phyloP scores from a whole-genome alignment of 305 asterid genomes.

The Plantago lanceolata region DNA sequence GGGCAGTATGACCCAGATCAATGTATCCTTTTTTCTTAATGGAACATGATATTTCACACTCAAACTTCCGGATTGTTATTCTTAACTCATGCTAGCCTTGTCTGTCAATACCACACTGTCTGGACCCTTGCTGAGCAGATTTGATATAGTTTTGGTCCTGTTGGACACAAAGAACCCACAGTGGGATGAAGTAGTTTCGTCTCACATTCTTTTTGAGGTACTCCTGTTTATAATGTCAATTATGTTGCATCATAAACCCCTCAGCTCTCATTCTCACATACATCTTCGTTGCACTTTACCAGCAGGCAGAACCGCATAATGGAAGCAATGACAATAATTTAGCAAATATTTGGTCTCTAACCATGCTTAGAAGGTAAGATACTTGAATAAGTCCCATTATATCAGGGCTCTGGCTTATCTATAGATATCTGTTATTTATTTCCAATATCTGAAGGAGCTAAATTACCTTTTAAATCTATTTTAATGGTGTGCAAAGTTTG shows the following conservation, averaged over 20 bases:
- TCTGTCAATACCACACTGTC: slow-evolving; percentile 95
- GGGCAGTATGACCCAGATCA: slow-evolving; percentile 95
- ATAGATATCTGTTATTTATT: neutral
- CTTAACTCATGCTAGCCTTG: slow-evolving; percentile 57
- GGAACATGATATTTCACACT: neutral
- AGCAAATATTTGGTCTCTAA: slow-evolving; percentile 65
- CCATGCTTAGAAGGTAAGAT: slow-evolving; percentile 74
- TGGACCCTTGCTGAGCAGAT: slow-evolving; percentile 92
- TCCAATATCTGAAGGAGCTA: too few species aligned
- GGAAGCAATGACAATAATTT: slow-evolving; percentile 48
- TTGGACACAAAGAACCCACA: slow-evolving; percentile 88
- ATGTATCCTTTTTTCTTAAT: slow-evolving; percentile 47
- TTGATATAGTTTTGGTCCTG: slow-evolving; percentile 91
- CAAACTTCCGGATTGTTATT: slow-evolving; percentile 12
- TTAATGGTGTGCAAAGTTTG: too few species aligned
- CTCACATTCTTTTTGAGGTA: slow-evolving; percentile 92
- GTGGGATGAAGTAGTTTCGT: slow-evolving; percentile 97
- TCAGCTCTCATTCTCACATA: slow-evolving; percentile 17
- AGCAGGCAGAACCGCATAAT: slow-evolving; percentile 50
- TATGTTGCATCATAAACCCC: slow-evolving; percentile 22
- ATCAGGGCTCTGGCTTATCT: slow-evolving; percentile 13
- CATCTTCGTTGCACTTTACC: slow-evolving; percentile 25
- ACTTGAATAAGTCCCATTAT: slow-evolving; percentile 10
- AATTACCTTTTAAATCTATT: too few species aligned
- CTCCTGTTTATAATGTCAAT: slow-evolving; percentile 20